Conservation (phyloP, 495 filamentous ascomycete species). For the Penicillium fimorum region DNA sequence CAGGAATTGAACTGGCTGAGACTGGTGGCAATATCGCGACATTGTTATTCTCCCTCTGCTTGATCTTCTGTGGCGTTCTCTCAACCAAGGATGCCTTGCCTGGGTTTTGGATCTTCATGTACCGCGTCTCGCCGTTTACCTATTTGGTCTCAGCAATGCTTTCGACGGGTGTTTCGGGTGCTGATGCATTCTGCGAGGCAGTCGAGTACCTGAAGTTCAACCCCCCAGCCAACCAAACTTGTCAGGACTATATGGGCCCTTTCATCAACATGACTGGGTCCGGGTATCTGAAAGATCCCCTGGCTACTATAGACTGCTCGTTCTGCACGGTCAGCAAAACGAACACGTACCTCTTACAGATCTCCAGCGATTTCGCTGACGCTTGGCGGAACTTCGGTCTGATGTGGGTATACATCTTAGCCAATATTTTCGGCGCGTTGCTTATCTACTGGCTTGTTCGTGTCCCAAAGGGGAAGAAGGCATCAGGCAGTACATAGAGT, state of each 20-base stretch:
- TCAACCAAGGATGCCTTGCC: conserved; percentile 59
- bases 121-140: conserved; percentile 70
- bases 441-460: conserved; percentile 76
- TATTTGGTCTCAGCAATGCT: conserved; percentile 67
- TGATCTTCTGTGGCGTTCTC: conserved; percentile 67
- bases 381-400: conserved; percentile 73
- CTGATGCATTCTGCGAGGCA: conserved; percentile 51
- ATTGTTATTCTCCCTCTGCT: conserved; percentile 59
- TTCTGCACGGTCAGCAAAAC: conserved; percentile 63
- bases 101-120: conserved; percentile 83
- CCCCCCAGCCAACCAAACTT: conserved; percentile 50
- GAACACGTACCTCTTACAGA: conserved; percentile 56
- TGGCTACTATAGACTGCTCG: conserved; percentile 52
- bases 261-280: conserved; percentile 41
- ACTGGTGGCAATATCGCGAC: conserved; percentile 62
- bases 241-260: conserved; percentile 51
- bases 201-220: conserved; percentile 58
- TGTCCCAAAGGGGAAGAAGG: conserved; percentile 61
- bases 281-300: background rate
- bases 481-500: background rate
- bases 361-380: conserved; percentile 55
- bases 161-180: conserved; percentile 59
- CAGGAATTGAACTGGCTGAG: conserved; percentile 60
- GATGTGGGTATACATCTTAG: conserved; percentile 63
- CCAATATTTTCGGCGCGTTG: conserved; percentile 71